phyloP scores from a whole-genome alignment of 2,329 filamentous ascomycete genomes.

The Hypoxylon sp. region DNA sequence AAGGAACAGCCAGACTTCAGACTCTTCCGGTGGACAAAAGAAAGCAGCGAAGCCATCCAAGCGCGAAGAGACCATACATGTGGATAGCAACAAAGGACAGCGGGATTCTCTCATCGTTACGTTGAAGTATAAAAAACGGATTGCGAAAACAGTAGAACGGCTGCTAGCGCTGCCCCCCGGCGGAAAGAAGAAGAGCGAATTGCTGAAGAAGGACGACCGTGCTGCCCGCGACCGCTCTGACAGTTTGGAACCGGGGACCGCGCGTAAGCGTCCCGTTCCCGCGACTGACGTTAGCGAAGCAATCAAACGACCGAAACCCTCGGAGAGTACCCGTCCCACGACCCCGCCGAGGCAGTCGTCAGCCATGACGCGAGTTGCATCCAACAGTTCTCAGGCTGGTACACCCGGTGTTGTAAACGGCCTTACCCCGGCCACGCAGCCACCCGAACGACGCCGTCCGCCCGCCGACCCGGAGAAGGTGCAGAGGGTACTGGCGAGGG shows the following conservation, averaged over 20 bases:
- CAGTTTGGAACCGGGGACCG: slow-evolving; percentile 58
- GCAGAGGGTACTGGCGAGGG: slow-evolving; percentile 53
- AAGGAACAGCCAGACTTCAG: slow-evolving; percentile 48
- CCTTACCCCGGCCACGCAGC: slow-evolving; percentile 56
- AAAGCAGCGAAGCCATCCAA: slow-evolving; percentile 52
- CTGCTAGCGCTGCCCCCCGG: slow-evolving; percentile 60
- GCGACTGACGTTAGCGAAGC: slow-evolving; percentile 54
- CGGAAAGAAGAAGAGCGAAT: slow-evolving; percentile 53
- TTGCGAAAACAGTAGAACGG: slow-evolving; percentile 59
- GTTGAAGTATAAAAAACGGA: slow-evolving; percentile 63
- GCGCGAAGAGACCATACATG: slow-evolving; percentile 52
- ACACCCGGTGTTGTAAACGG: slow-evolving; percentile 63
- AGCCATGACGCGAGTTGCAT: slow-evolving; percentile 66
- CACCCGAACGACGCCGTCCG: slow-evolving; percentile 54
- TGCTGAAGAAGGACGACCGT: slow-evolving; percentile 54
- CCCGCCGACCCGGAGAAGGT: slow-evolving; percentile 49
- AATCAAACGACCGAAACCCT: slow-evolving; percentile 58
- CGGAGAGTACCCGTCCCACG: slow-evolving; percentile 60
- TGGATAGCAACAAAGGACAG: slow-evolving; percentile 50
- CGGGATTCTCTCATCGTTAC: slow-evolving; percentile 56
- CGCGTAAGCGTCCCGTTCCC: slow-evolving; percentile 64
- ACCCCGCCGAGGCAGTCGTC: slow-evolving; percentile 65
- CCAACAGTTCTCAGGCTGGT: slow-evolving; percentile 64
- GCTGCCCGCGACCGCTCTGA: slow-evolving; percentile 53
- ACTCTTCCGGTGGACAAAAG: slow-evolving; percentile 54